Percentiles rank a stretch among this genome's conserved stretches.
phyloP scores from a whole-genome alignment of 768 basidiomycete genomes.

The Psilocybe subaeruginosa region DNA sequence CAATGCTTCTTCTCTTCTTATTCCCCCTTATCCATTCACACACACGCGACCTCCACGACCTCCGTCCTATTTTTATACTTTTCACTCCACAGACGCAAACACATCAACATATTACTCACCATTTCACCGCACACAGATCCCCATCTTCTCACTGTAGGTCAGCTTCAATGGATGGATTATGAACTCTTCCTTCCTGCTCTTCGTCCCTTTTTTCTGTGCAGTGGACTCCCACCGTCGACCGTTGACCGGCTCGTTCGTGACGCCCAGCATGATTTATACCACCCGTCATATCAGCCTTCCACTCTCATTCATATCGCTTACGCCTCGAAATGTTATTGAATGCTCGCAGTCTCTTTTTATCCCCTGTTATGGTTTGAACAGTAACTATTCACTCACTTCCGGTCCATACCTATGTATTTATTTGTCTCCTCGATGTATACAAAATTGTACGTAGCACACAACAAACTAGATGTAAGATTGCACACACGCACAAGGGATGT shows the following conservation, averaged over 20 bases:
- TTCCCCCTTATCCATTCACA: slow-evolving; percentile 1
- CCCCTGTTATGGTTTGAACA: neutral
- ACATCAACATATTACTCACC: neutral
- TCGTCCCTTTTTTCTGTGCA: slow-evolving; percentile 58
- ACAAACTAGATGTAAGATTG: slow-evolving; percentile 4
- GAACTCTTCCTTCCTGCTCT: slow-evolving; percentile 68
- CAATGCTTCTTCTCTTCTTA: slow-evolving; percentile 9
- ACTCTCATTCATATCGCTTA: slow-evolving; percentile 62
- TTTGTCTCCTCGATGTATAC: slow-evolving; percentile 1
- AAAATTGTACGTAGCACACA: neutral
- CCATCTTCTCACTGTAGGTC: slow-evolving; percentile 62
- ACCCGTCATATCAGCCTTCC: slow-evolving; percentile 53
- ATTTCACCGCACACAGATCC: slow-evolving; percentile 42
- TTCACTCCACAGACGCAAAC: neutral
- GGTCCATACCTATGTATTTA: neutral
- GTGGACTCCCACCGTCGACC: slow-evolving; percentile 53
- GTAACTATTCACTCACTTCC: neutral
- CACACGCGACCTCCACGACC: neutral
- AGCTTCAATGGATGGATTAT: slow-evolving; percentile 75
- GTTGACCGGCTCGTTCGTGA: slow-evolving; percentile 60
- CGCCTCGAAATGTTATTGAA: slow-evolving; percentile 38
- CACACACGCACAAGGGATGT: slow-evolving; percentile 2
- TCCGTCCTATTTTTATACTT: slow-evolving; percentile 5
- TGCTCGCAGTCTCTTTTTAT: neutral
- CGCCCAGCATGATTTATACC: slow-evolving; percentile 69